Evolutionary conservation across 768 basidiomycete genomes (phyloP).

Genomic region (Strobilomyces echinocephalus): DNA sequence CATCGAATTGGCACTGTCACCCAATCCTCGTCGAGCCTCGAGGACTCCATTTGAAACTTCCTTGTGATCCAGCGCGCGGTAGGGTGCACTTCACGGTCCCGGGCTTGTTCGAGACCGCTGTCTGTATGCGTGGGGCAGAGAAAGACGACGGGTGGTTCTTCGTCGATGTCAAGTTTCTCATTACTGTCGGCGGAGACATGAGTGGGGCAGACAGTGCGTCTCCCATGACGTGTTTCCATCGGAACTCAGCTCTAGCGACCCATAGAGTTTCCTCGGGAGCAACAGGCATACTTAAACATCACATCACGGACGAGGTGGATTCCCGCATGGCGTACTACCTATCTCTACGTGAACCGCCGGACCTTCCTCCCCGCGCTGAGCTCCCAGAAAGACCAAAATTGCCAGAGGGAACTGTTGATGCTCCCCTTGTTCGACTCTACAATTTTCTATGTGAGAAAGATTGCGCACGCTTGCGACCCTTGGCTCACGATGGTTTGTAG

Average conservation of each 20-base stretch:
- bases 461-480: neutral
- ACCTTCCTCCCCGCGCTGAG: slow-evolving; percentile 38
- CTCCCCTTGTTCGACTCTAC: slow-evolving; percentile 79
- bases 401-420: slow-evolving; percentile 61
- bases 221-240: neutral
- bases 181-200: slow-evolving; percentile 68
- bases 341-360: slow-evolving; percentile 40
- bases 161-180: slow-evolving; percentile 68
- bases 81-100: slow-evolving; percentile 73
- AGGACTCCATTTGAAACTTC: slow-evolving; percentile 13
- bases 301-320: slow-evolving; percentile 72
- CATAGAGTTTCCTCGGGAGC: slow-evolving; percentile 69
- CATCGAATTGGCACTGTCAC: slow-evolving; percentile 56
- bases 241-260: neutral
- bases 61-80: slow-evolving; percentile 56
- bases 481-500: slow-evolving; percentile 34
- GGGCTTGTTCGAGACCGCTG: slow-evolving; percentile 66
- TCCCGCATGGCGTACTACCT: slow-evolving; percentile 61
- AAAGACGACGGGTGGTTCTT: slow-evolving; percentile 82
- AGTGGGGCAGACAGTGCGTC: slow-evolving; percentile 63
- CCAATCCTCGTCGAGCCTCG: slow-evolving; percentile 10
- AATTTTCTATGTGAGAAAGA: slow-evolving; percentile 79
- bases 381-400: slow-evolving; percentile 45
- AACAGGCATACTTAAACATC: slow-evolving; percentile 53
- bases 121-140: slow-evolving; percentile 69